phyloP scores from a whole-genome alignment of 257 asterid genomes.

The Solanum ossicruentum region DNA sequence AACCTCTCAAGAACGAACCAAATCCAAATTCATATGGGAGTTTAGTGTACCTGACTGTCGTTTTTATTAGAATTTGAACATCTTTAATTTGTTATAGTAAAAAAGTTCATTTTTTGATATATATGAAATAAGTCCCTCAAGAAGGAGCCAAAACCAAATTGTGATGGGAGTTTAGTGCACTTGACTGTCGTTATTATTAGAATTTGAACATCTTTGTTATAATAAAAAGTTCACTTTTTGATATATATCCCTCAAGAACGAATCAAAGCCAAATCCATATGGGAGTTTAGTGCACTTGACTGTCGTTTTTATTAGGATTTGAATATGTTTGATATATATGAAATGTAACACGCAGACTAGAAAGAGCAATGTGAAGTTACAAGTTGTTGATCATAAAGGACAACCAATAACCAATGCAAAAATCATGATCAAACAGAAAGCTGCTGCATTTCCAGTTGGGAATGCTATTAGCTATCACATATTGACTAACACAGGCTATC shows the following conservation, averaged over 20 bases:
- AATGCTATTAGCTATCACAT: constrained; percentile 35
- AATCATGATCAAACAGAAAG: constrained; percentile 22
- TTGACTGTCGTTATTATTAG: too few relatives aligned
- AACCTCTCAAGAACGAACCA: neutral
- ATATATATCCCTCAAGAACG: neutral
- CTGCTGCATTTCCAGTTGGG: constrained; percentile 24
- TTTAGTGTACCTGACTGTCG: neutral
- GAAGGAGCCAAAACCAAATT: too few relatives aligned
- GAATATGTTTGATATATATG: neutral
- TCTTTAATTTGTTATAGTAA: too few relatives aligned
- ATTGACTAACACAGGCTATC: constrained; percentile 18
- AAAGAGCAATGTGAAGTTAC: constrained; percentile 24
- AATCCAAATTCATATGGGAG: neutral
- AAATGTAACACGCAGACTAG: constrained; percentile 16
- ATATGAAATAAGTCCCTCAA: neutral
- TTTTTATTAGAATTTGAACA: neutral
- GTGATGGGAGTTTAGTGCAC: too few relatives aligned
- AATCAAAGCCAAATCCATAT: neutral
- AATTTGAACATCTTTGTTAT: neutral
- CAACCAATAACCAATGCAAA: constrained; percentile 18
- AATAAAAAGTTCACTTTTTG: too few relatives aligned
- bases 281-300: neutral
- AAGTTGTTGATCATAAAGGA: constrained; percentile 19
- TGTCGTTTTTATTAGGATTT: neutral
- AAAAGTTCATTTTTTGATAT: too few relatives aligned